Conservation (phyloP, 352 stramenopile genomes). For the Plasmopara halstedii region DNA sequence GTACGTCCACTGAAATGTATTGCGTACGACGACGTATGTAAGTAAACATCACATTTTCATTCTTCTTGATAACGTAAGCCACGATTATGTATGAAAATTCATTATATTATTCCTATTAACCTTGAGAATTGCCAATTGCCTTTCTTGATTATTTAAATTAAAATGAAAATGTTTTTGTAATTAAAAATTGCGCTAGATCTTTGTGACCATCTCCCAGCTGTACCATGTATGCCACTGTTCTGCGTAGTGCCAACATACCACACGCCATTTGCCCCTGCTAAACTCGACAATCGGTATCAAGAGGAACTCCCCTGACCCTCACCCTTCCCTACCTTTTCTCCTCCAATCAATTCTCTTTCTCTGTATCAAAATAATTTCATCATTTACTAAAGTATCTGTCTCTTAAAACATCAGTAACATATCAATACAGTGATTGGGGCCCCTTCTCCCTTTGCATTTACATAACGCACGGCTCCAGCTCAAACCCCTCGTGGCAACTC, state of each 20-base stretch:
- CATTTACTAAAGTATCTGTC: background rate
- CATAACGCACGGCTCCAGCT: conserved; percentile 7
- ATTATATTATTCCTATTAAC: too few relatives aligned
- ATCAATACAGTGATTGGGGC: conserved; percentile 11
- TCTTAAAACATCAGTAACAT: background rate
- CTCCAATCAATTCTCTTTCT: conserved; percentile 33
- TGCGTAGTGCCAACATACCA: too few relatives aligned
- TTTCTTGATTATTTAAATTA: too few relatives aligned
- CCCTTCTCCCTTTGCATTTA: conserved; percentile 21
- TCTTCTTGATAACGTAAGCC: too few relatives aligned
- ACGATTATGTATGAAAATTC: too few relatives aligned
- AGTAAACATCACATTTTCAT: background rate
- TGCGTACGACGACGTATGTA: background rate
- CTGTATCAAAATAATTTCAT: conserved; percentile 8
- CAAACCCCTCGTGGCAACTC: conserved; percentile 13
- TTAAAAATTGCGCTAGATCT: background rate
- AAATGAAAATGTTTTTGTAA: too few relatives aligned
- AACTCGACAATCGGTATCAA: conserved; percentile 13
- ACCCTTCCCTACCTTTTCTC: conserved; percentile 46
- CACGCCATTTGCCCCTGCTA: conserved; percentile 5
- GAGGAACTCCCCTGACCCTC: conserved; percentile 32
- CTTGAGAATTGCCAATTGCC: too few relatives aligned
- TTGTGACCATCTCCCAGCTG: background rate
- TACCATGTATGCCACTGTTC: background rate
- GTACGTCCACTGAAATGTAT: background rate